Percentiles rank a stretch among this genome's conserved stretches.
These are phyloP conservation scores for Cladosporium phlei DNA, from an alignment of 2,329 filamentous ascomycete species.

Conservation along the genomic window DNA sequence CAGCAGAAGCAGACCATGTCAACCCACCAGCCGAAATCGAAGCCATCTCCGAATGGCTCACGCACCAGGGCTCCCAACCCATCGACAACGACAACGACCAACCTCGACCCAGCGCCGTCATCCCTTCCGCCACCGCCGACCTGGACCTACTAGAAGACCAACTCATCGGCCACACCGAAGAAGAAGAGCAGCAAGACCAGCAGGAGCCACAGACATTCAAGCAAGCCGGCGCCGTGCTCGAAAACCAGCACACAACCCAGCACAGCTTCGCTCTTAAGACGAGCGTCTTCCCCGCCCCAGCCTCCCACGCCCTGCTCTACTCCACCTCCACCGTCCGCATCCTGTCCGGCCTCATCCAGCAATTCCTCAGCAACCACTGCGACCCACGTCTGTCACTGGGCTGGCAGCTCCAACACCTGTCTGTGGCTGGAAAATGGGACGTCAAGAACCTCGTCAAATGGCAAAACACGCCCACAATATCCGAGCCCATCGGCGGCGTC, in stretches of 20 bases:
- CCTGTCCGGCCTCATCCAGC: slow-evolving; percentile 74
- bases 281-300: slow-evolving; percentile 64
- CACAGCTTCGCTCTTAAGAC: slow-evolving; percentile 55
- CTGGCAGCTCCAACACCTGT: slow-evolving; percentile 88
- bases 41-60: slow-evolving; percentile 54
- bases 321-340: slow-evolving; percentile 69
- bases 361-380: slow-evolving; percentile 71
- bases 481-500: slow-evolving; percentile 62
- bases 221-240: slow-evolving; percentile 9
- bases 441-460: slow-evolving; percentile 95
- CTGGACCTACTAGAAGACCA: slow-evolving; percentile 14
- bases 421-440: slow-evolving; percentile 91
- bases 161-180: neutral
- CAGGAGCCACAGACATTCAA: slow-evolving; percentile 7
- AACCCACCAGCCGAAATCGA: slow-evolving; percentile 67
- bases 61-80: slow-evolving; percentile 13
- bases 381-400: slow-evolving; percentile 74
- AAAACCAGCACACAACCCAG: slow-evolving; percentile 18
- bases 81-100: neutral
- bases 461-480: slow-evolving; percentile 50
- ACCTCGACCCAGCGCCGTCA: neutral
- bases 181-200: neutral
- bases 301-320: slow-evolving; percentile 80
- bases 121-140: slow-evolving; percentile 16
- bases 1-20: slow-evolving; percentile 69